Evolutionary conservation across 805 yeast species (phyloP).

Genomic region (Nadsonia fulvescens): DNA sequence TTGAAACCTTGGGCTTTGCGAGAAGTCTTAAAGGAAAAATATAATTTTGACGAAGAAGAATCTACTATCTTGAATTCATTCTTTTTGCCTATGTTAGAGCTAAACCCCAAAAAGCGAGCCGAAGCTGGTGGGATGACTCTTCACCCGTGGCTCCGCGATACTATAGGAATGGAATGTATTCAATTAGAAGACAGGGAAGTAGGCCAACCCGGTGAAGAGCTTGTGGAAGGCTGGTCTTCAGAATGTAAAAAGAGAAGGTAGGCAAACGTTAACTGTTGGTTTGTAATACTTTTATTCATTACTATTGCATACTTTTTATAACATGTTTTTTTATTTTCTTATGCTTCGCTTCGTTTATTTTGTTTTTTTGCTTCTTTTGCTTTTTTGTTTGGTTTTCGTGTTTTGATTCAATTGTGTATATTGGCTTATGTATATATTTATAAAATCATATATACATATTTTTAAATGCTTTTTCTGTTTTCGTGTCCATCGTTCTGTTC

Average conservation of each 20-base stretch:
- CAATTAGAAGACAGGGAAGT: no score
- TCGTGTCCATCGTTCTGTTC: no score
- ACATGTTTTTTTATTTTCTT: neutral
- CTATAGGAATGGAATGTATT: conserved; percentile 55
- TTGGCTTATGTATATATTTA: no score
- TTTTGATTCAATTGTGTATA: conserved; percentile 9
- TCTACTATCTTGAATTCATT: conserved; percentile 63
- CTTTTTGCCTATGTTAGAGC: conserved; percentile 60
- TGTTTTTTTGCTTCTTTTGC: conserved; percentile 1
- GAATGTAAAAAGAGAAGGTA: conserved; percentile 32
- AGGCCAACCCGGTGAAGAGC: conserved; percentile 73
- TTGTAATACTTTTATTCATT: neutral
- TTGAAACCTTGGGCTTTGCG: conserved; percentile 79
- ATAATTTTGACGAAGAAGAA: conserved; percentile 48
- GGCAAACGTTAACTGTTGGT: no score
- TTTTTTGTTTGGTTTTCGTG: neutral
- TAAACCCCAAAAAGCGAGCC: conserved; percentile 67
- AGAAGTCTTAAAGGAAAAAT: conserved; percentile 72
- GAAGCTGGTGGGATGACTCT: conserved; percentile 94
- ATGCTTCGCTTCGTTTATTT: conserved; percentile 5
- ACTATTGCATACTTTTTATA: neutral
- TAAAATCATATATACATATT: no score
- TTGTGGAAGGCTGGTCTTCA: conserved; percentile 77
- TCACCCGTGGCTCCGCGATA: conserved; percentile 69
- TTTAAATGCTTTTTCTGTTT: no score